Evolutionary conservation across 768 basidiomycete genomes (phyloP), one percentile per base, ranked within the genome.

Genomic region (Russula sp.): DNA sequence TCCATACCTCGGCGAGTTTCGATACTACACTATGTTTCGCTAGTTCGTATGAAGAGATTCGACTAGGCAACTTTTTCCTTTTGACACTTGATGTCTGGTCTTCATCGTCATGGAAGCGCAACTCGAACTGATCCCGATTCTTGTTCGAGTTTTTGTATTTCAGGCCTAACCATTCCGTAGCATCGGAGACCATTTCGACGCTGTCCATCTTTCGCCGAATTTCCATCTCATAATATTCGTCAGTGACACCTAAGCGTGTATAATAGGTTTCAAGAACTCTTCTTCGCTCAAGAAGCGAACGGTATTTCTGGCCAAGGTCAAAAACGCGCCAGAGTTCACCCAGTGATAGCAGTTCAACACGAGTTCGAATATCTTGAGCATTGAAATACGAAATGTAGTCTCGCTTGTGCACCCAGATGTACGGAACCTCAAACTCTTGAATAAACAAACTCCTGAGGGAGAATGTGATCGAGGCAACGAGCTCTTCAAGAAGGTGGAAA

Each of bases 251-350:
- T 25, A 96, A 78, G 35, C 87, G 83, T 46, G 78, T 72, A 74
- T 90, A 96, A 5, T 85, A 81, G 9, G 79, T 72, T 2, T 78
- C 72, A 29, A 98, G 75, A 3, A 83, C 81, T 16, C 78, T 77
- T 59, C 82, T 82, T 41, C 95, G 81, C 67, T 93, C 89, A 47
- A 87, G 73, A 50, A 98, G 78, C 1, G 94, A 92, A 56, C 93
- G 83, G 70, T 90, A 98, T 69, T 90, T 91, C 72, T 92, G 86
- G 9, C 94, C 94, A 9, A 98, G 79, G n/a, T 81, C 70, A 65
- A 91, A 87, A 61, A 98, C 85, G n/a, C 84, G 82, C 97, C 97
- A 99, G 8, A 98, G 73, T 68, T 99, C 95, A 47, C 82, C 76
- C 61, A 88, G 78, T 66, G 74, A 81, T 60, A 99, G 81, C 35